Percentiles rank a stretch among this genome's conserved stretches.
Evolutionary conservation across 495 filamentous ascomycete genomes (phyloP).

Genomic region (Penicillium verhagenii): DNA sequence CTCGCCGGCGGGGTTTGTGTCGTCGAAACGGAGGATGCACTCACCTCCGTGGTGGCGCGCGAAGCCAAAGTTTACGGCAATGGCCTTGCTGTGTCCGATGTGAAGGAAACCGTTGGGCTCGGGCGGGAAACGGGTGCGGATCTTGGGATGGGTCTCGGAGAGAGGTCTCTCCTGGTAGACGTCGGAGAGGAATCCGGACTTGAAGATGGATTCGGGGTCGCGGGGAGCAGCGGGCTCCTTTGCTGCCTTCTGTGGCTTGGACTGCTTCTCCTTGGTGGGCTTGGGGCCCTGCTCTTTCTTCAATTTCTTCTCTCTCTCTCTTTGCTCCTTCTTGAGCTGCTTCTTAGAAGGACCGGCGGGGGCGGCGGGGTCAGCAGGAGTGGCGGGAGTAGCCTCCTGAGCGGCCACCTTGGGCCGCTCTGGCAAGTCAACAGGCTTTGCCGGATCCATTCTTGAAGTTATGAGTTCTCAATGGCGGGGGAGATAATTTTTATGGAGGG

Average conservation of each 20-base stretch:
- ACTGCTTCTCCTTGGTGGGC: slow-evolving; percentile 29
- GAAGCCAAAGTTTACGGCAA: slow-evolving; percentile 95
- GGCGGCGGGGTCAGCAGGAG: slow-evolving; percentile 9
- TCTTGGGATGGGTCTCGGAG: slow-evolving; percentile 53
- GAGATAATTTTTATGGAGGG: slow-evolving; percentile 26
- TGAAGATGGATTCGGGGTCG: slow-evolving; percentile 77
- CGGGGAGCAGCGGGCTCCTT: slow-evolving; percentile 33
- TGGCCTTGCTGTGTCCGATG: slow-evolving; percentile 95
- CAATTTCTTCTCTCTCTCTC: slow-evolving; percentile 57
- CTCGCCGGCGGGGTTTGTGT: slow-evolving; percentile 83
- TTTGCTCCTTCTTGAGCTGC: slow-evolving; percentile 59
- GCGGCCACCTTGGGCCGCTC: slow-evolving; percentile 30
- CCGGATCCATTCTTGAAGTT: slow-evolving; percentile 26
- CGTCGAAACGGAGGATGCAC: slow-evolving; percentile 69
- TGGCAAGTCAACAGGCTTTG: slow-evolving; percentile 29
- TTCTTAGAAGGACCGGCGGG: slow-evolving; percentile 31
- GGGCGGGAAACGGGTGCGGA: slow-evolving; percentile 80
- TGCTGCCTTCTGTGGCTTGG: slow-evolving; percentile 37
- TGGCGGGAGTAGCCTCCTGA: slow-evolving; percentile 8
- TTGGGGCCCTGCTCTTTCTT: slow-evolving; percentile 53
- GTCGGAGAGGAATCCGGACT: slow-evolving; percentile 75
- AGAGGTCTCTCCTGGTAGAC: slow-evolving; percentile 74
- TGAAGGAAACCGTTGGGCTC: slow-evolving; percentile 79
- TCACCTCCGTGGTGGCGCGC: slow-evolving; percentile 80
- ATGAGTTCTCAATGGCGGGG: slow-evolving; percentile 20